These are phyloP conservation scores for Citrus inodora DNA, from an alignment of 345 rosid species.

Conservation along the genomic window DNA sequence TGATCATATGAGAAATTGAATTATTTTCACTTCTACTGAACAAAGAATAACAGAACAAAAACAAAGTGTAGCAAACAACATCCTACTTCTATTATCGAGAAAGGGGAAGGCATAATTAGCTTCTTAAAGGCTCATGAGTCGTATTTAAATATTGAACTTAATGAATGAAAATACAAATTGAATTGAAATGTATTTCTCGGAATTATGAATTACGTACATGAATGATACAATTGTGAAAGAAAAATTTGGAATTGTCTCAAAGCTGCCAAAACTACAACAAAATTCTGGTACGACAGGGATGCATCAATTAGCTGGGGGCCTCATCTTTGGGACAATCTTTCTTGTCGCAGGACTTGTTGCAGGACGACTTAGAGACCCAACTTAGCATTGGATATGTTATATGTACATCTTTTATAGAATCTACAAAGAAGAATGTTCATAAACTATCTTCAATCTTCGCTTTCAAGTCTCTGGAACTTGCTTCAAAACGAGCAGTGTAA, in stretches of 20 bases:
- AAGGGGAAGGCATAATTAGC: background rate
- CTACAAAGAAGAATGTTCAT: background rate
- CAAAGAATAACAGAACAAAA: background rate
- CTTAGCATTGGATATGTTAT: background rate
- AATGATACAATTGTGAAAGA: background rate
- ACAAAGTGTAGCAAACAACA: background rate
- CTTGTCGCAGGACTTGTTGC: background rate
- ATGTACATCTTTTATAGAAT: constrained; percentile 20
- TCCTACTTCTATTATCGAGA: background rate
- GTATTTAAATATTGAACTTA: background rate
- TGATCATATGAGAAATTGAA: too few relatives aligned
- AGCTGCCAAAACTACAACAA: constrained; percentile 18
- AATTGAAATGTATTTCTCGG: background rate
- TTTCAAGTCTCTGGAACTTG: constrained; percentile 26
- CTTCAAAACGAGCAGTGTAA: constrained; percentile 64
- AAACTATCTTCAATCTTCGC: constrained; percentile 4
- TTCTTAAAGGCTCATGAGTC: background rate
- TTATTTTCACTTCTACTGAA: background rate
- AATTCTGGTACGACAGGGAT: background rate
- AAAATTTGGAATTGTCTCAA: background rate
- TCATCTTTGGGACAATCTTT: background rate
- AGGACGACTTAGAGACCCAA: background rate
- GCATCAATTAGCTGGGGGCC: background rate
- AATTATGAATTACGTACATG: background rate
- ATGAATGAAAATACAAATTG: background rate